Evolutionary conservation across 495 filamentous ascomycete species (phyloP).

Genomic region (Aspergillus homomorphus): DNA sequence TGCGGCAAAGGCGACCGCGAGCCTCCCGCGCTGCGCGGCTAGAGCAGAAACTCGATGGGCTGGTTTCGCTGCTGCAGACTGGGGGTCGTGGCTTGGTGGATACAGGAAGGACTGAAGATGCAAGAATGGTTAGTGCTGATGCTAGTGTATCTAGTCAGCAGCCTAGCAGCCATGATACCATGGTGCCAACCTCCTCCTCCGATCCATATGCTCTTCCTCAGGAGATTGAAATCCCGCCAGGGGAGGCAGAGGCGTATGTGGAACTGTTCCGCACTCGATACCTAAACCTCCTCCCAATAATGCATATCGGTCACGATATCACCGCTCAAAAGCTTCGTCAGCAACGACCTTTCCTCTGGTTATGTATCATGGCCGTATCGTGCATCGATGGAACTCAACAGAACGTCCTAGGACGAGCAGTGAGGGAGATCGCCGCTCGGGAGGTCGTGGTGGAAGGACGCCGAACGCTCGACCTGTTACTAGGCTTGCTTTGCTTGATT

Average conservation of each 20-base stretch:
- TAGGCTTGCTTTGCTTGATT: constrained; percentile 40
- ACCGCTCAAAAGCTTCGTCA: constrained; percentile 39
- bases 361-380: constrained; percentile 43
- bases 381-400: constrained; percentile 30
- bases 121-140: too few relatives aligned
- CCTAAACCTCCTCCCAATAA: constrained; percentile 32
- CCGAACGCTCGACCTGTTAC: constrained; percentile 45
- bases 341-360: constrained; percentile 45
- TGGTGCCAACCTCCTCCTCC: constrained; percentile 18
- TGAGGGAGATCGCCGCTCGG: constrained; percentile 36
- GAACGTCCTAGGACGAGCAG: constrained; percentile 23
- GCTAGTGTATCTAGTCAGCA: too few relatives aligned
- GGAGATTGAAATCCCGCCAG: constrained; percentile 18
- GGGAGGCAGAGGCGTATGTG: constrained; percentile 35
- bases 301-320: constrained; percentile 30
- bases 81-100: background rate
- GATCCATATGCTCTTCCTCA: constrained; percentile 15
- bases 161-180: too few relatives aligned
- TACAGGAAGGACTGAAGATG: background rate
- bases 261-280: constrained; percentile 16
- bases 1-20: constrained; percentile 19
- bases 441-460: constrained; percentile 43
- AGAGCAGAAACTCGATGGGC: constrained; percentile 44
- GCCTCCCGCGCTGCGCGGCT: constrained; percentile 29
- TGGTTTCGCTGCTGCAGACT: constrained; percentile 39